phyloP scores from a whole-genome alignment of 768 basidiomycete genomes.

The Gymnopilus junonius region DNA sequence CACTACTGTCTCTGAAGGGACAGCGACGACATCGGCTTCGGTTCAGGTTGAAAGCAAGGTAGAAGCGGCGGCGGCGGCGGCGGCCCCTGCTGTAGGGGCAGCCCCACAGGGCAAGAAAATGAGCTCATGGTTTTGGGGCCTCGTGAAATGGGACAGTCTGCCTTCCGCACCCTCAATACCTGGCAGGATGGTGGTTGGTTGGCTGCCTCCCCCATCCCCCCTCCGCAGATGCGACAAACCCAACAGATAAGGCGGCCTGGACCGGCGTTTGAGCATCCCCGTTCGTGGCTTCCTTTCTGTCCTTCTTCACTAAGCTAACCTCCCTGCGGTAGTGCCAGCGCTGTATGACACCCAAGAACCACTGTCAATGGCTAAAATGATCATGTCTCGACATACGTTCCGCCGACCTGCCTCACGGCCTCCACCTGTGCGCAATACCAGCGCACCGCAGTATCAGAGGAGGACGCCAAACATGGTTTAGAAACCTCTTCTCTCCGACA shows the following conservation, averaged over 20 bases:
- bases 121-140: conserved; percentile 31
- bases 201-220: conserved; percentile 20
- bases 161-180: conserved; percentile 24
- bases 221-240: conserved; percentile 23
- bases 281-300: conserved; percentile 28
- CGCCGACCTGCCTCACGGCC: conserved; percentile 32
- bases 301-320: conserved; percentile 2
- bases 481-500: background rate
- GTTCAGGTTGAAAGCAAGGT: conserved; percentile 4
- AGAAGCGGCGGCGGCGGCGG: conserved; percentile 3
- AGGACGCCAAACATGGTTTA: conserved; percentile 30
- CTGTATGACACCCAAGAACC: conserved; percentile 37
- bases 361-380: conserved; percentile 43
- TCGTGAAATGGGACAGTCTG: conserved; percentile 35
- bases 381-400: conserved; percentile 43
- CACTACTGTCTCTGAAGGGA: background rate
- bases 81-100: background rate
- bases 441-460: conserved; percentile 28
- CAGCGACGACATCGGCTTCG: conserved; percentile 5
- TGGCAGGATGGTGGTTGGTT: conserved; percentile 2
- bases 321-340: conserved; percentile 28
- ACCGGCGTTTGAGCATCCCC: conserved; percentile 35
- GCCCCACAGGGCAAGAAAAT: conserved; percentile 6
- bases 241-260: conserved; percentile 28
- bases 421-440: conserved; percentile 31